Base-by-base conservation (phyloP, 805 yeast species). In the Suhomyces kilbournensis region DNA sequence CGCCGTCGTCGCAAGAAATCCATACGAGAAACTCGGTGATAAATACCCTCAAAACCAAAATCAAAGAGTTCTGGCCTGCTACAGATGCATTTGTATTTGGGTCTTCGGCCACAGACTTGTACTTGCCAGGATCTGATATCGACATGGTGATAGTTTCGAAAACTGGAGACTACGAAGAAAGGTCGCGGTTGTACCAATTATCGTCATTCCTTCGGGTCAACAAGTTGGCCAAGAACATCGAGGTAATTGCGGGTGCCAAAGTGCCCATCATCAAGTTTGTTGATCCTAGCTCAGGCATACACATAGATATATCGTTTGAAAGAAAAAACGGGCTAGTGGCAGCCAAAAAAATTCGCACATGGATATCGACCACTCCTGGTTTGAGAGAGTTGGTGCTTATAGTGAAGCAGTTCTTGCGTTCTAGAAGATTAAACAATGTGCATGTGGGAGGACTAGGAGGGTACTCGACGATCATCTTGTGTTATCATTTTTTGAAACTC, bases 361-460 rank as follows among this genome's bases (percentile, higher is more conserved):
- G 98, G 98, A 64, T 87, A 12, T 68, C 73, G 4, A 74, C 77
- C 9, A 84, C 87, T 1, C 93, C 96, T 0, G 97, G 96, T 0
- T 71, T 93, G 48, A 73, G 96, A 57, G 96, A 91, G 62, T 69
- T 93, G 47, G 96, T 87, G 1, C 73, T 93, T 47, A 82, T 91
- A 1, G 79, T 93, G 5, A 92, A 94, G 68, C 97, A 89, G 64
- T 93, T 92, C 62, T 75, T 93, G 47, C 76, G 90, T 30, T 83
- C 90, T 1, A 76, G 97, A 61, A 82, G 79, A 53, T 73, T 92
- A 55, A 90, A 91, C 62, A 87, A 89, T 56, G 98, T 93, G 14
- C 96, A 88, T 60, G 84, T 85, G 20, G 99, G 99, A 48, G 98
- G 98, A 0, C 72, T 93, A 5, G 98, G 99, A 42, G 98, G 98